phyloP scores from a whole-genome alignment of 2,329 filamentous ascomycete genomes.

The Pseudogymnoascus sp. region DNA sequence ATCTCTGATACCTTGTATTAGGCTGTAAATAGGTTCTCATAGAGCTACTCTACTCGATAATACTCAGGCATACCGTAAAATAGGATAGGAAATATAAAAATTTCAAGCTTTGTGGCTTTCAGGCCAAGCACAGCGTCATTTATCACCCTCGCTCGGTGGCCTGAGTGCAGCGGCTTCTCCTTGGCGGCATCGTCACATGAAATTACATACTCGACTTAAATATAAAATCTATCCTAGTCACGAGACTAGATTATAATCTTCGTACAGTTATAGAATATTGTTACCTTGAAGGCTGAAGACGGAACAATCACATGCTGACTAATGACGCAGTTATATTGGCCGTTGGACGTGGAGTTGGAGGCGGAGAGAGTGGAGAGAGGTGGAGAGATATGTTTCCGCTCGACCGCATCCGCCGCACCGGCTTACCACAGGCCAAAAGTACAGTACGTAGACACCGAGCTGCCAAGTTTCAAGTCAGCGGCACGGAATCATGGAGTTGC shows the following conservation, averaged over 20 bases:
- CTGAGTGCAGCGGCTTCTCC: background rate
- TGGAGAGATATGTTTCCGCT: background rate
- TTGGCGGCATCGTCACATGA: background rate
- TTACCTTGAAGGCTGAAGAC: background rate
- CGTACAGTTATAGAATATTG: background rate
- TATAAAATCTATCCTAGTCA: background rate
- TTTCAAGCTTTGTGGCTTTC: slow-evolving; percentile 3
- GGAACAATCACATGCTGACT: background rate
- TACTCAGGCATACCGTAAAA: background rate
- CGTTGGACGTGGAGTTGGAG: background rate
- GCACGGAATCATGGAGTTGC: background rate
- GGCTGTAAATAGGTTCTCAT: background rate
- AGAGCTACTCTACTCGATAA: background rate
- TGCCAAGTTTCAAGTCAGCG: background rate
- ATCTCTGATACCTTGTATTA: background rate
- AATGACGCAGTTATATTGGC: background rate
- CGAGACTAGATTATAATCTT: background rate
- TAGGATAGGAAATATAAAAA: background rate
- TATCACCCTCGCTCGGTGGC: background rate
- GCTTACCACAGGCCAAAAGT: background rate
- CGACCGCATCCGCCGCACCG: slow-evolving; percentile 2
- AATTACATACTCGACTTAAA: background rate
- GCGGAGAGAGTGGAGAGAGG: background rate
- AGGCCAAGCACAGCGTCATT: background rate
- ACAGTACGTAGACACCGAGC: background rate